phyloP scores from a whole-genome alignment of 495 filamentous ascomycete species.

The Baudoinia panamericana region DNA sequence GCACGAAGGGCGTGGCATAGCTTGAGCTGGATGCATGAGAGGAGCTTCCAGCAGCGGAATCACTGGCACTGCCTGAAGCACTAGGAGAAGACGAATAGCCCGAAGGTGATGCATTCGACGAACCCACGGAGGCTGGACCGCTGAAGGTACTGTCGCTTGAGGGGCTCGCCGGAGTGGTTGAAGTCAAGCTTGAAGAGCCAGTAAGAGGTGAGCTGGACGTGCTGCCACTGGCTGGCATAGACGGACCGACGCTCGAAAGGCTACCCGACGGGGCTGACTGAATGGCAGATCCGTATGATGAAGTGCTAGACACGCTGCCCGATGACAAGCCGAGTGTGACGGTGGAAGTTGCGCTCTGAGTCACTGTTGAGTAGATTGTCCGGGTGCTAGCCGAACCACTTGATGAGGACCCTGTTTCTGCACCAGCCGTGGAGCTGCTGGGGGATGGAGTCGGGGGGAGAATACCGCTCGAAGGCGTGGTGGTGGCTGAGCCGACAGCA shows the following conservation, averaged over 20 bases:
- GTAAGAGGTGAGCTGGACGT: background rate
- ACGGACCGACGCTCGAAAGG: background rate
- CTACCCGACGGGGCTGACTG: background rate
- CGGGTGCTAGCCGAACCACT: background rate
- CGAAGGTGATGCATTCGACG: background rate
- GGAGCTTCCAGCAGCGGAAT: background rate
- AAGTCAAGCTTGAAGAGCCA: too few species aligned
- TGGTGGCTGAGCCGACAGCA: background rate
- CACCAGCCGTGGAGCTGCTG: background rate
- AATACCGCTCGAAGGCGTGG: conserved; percentile 2
- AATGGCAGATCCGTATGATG: background rate
- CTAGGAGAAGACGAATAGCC: background rate
- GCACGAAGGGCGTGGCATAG: too few species aligned
- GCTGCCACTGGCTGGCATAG: background rate
- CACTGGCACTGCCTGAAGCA: background rate
- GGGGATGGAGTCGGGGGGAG: background rate
- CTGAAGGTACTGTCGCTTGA: too few species aligned
- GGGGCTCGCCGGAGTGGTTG: too few species aligned
- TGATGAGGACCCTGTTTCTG: background rate
- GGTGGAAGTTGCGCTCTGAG: conserved; percentile 10
- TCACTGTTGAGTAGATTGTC: conserved; percentile 11
- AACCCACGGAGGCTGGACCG: too few species aligned
- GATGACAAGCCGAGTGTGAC: background rate
- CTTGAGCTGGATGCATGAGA: background rate
- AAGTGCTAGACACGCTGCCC: conserved; percentile 4